Base-by-base conservation (phyloP, 495 filamentous ascomycete species). In the Cryomyces minteri region DNA sequence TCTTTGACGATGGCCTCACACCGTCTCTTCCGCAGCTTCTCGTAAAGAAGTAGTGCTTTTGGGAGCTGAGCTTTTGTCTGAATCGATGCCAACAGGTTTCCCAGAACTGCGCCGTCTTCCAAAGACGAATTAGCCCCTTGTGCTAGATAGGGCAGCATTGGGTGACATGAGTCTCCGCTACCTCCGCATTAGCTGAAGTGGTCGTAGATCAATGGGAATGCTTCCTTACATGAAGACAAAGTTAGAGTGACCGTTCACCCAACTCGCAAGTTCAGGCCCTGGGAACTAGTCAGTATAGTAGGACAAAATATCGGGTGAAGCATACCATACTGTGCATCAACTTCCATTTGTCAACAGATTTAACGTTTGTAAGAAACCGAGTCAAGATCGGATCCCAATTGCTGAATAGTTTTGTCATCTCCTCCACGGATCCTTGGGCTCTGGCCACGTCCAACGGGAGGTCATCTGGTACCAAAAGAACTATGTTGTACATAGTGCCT, bases 401-500 rank as follows among this genome's bases (percentile, higher is more conserved):
- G 42, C 61, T 61, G 46, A 76, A 82, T 10, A 79, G 54, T 5
- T 64, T 63, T 48, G 67, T 58, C 79, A 85, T 82, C 58, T 84
- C 79, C 32, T 76, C 71, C 31, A 79, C 62, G 31, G 70, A 70
- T 2, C 77, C 79, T 40, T 67, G 59, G 36, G 70, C 56, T 5
- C 65, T 73, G 14, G 67, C 69, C 5, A 77, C 62, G 11, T 68
- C 67, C 4, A 62, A 60, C 0, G 77, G 78, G 43, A 84, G 61
- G 51, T 79, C 72, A 53, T 86, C 81, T 1, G 81, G 81, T 14
- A 77, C 73, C 9, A 84, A 52, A 2, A 84, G 57, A 0, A 83
- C 80, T 46, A 84, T 70, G 49, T 84, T 84, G 48, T 74, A 76
- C 58, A 79, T 63, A 29, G 68, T 53, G 0, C 79, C 77, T 2